These are phyloP conservation scores for Cryomyces antarcticus DNA, from an alignment of 495 filamentous ascomycete genomes.

Conservation along the genomic window DNA sequence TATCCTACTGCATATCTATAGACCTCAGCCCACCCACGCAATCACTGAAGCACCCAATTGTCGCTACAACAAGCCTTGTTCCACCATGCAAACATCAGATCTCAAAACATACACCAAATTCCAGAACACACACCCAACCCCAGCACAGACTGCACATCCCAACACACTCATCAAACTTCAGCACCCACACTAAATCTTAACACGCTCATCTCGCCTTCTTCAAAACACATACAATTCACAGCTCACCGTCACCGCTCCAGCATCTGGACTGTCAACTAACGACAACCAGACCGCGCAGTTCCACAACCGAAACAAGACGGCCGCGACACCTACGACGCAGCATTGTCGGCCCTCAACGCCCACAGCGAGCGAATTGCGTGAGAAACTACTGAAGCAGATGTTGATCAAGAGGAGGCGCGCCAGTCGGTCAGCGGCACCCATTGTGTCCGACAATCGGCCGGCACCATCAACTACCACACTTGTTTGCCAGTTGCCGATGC, in stretches of 20 bases:
- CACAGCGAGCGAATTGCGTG: neutral
- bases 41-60: neutral
- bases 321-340: neutral
- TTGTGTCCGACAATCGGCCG: no score
- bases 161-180: no score
- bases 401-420: neutral
- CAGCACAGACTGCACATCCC: no score
- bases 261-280: neutral
- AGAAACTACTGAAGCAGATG: neutral
- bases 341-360: neutral
- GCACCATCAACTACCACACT: no score
- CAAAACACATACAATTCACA: no score
- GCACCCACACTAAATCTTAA: no score
- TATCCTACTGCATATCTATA: no score
- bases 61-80: neutral
- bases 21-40: neutral
- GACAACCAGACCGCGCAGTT: neutral
- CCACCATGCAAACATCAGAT: neutral
- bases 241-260: neutral
- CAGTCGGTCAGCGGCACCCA: no score
- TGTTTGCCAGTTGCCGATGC: no score
- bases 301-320: neutral
- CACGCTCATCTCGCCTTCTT: no score
- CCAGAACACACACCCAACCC: no score
- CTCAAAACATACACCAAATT: neutral